Conservation (phyloP, 2,329 filamentous ascomycete genomes). For the Nectriaceae sp. region DNA sequence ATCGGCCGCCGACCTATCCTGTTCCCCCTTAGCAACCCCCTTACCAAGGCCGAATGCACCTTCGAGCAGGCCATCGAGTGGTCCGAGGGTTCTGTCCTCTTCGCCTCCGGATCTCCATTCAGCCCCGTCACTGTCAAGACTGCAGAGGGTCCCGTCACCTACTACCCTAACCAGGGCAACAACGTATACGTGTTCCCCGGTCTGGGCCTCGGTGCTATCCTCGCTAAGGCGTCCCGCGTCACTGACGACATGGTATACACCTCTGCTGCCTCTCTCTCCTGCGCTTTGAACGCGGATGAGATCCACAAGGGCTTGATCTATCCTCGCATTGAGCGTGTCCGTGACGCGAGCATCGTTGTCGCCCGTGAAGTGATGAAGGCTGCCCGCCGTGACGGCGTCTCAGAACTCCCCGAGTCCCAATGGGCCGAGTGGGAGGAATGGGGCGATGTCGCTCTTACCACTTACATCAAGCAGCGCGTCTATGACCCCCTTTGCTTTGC, state of each 20-base stretch:
- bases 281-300: slow-evolving; percentile 79
- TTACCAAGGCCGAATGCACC: slow-evolving; percentile 95
- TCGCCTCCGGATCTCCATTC: slow-evolving; percentile 95
- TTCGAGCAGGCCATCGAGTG: slow-evolving; percentile 90
- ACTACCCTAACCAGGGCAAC: slow-evolving; percentile 83
- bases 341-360: slow-evolving; percentile 84
- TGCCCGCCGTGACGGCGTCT: slow-evolving; percentile 80
- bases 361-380: slow-evolving; percentile 92
- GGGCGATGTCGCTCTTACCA: slow-evolving; percentile 63
- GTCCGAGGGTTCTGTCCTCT: slow-evolving; percentile 89
- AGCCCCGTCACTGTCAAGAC: slow-evolving; percentile 67
- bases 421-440: slow-evolving; percentile 75
- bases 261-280: slow-evolving; percentile 79
- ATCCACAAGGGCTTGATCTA: slow-evolving; percentile 84
- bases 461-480: slow-evolving; percentile 60
- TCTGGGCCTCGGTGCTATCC: slow-evolving; percentile 88
- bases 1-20: slow-evolving; percentile 82
- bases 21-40: slow-evolving; percentile 95
- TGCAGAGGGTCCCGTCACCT: slow-evolving; percentile 59
- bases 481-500: slow-evolving; percentile 58
- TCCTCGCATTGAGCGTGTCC: slow-evolving; percentile 85
- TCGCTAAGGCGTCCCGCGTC: slow-evolving; percentile 82
- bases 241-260: slow-evolving; percentile 98
- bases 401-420: slow-evolving; percentile 65
- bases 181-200: slow-evolving; percentile 95